Base-by-base conservation (phyloP, 2,329 filamentous ascomycete genomes). In the Trichocomaceae sp. region DNA sequence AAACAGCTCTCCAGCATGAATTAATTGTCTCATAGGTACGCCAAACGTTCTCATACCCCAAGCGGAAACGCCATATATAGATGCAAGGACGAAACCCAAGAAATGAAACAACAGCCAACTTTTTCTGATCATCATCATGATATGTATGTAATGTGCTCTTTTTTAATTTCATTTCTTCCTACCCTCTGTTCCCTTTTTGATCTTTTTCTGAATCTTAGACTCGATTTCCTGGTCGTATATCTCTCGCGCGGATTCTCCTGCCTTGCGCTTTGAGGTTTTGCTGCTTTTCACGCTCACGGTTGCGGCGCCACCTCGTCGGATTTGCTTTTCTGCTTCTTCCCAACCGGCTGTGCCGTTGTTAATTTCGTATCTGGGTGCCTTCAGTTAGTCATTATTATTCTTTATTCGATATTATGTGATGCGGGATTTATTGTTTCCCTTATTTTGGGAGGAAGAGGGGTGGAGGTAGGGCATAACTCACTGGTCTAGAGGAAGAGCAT, bases 401-500 rank as follows among this genome's bases (percentile, higher is more conserved):
- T 10, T 47, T 12, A 26, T 26, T 26, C 23, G 23, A 26, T n/a
- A n/a, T n/a, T n/a, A 26, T 7, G 23, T 26, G 23, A 7, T 26
- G 23, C 3, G n/a, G 7, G 7, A 4, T 26, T 26, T 26, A 4
- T 26, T 26, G 23, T 3, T 26, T 26, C 23, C 7, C 7, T 26
- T 7, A 4, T 7, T 26, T 26, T 26, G 23, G 7, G 23, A 26
- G 7, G 29, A 19, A n/a, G 19, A 10, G 9, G 2, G 22, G 23
- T 20, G 23, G 42, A 33, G 45, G 57, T 41, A 10, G 22, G 47
- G 20, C 23, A 41, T 29, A 37, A 74, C 85, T 81, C 79, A 92
- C 83, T 88, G 85, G 65, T 96, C 90, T 51, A 97, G 78, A 45
- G 92, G 91, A 58, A 97, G 76, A 59, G 90, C 87, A 75, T 96